Conservation (phyloP, 2,329 filamentous ascomycete species). For the Elsinoe perseae region DNA sequence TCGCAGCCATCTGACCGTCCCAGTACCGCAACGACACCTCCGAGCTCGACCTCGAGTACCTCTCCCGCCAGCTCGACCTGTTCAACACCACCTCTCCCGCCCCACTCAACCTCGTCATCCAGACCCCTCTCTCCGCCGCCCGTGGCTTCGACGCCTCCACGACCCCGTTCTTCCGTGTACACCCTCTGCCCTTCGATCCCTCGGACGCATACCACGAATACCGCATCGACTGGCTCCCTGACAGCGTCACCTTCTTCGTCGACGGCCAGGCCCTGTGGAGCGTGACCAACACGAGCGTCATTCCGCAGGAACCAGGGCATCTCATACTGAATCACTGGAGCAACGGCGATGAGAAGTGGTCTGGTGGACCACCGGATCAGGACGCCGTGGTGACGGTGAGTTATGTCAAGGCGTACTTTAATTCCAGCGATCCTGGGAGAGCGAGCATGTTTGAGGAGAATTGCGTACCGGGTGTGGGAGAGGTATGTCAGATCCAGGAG, state of each 20-base stretch:
- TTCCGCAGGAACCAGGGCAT: slow-evolving; percentile 54
- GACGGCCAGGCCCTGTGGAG: slow-evolving; percentile 52
- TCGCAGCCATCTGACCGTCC: slow-evolving; percentile 17
- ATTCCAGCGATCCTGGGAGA: slow-evolving; percentile 48
- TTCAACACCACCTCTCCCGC: slow-evolving; percentile 29
- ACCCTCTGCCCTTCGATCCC: slow-evolving; percentile 59
- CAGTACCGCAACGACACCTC: slow-evolving; percentile 72
- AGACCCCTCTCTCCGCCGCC: slow-evolving; percentile 53
- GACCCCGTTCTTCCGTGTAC: slow-evolving; percentile 51
- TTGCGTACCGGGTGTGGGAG: slow-evolving; percentile 6
- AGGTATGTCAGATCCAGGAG: slow-evolving; percentile 40
- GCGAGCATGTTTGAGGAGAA: slow-evolving; percentile 32
- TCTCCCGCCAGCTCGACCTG: slow-evolving; percentile 51
- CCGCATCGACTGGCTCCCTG: slow-evolving; percentile 64
- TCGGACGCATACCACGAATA: slow-evolving; percentile 65
- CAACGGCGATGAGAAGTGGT: slow-evolving; percentile 57
- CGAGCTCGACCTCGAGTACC: slow-evolving; percentile 75
- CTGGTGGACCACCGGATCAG: slow-evolving; percentile 56
- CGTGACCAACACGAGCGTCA: slow-evolving; percentile 39
- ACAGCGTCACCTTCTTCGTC: slow-evolving; percentile 59
- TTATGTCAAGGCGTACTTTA: slow-evolving; percentile 75
- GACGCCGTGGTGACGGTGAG: slow-evolving; percentile 58
- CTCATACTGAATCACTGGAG: slow-evolving; percentile 69
- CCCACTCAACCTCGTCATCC: slow-evolving; percentile 66
- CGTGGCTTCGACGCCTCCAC: slow-evolving; percentile 55